Conservation (phyloP, 768 basidiomycete species). For the Kwoniella sp. region DNA sequence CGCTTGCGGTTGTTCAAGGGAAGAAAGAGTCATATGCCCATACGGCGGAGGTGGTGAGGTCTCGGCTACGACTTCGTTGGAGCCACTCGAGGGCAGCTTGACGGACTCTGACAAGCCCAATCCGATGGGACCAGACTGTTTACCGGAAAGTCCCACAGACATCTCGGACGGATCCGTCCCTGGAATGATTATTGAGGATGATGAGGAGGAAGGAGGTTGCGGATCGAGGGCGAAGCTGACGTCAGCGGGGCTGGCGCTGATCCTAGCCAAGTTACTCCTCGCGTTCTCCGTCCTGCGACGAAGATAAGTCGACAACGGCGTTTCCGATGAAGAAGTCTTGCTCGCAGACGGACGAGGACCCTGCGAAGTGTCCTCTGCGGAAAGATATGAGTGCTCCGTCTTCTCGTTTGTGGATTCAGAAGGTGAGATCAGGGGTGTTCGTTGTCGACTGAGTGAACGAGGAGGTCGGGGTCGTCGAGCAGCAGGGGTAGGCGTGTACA, state of each 20-base stretch:
- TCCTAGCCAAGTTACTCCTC: slow-evolving; percentile 9
- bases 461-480: slow-evolving; percentile 43
- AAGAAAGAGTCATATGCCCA: slow-evolving; percentile 21
- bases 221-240: slow-evolving; percentile 31
- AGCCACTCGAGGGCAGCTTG: not conserved
- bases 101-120: slow-evolving; percentile 13
- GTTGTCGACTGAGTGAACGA: slow-evolving; percentile 17
- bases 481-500: slow-evolving; percentile 40
- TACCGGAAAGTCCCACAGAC: not conserved
- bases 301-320: slow-evolving; percentile 8
- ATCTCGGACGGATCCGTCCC: not conserved
- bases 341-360: not conserved
- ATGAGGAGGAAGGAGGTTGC: not conserved
- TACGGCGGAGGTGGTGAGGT: slow-evolving; percentile 50
- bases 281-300: slow-evolving; percentile 8
- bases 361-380: not conserved
- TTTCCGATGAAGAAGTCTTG: slow-evolving; percentile 4
- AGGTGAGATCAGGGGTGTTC: slow-evolving; percentile 6
- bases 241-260: slow-evolving; percentile 30
- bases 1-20: not conserved
- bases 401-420: slow-evolving; percentile 2
- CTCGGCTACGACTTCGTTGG: slow-evolving; percentile 16
- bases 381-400: not conserved
- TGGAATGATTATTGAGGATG: not conserved
- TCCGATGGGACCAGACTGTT: slow-evolving; percentile 1